Evolutionary conservation across 768 basidiomycete species (phyloP).

Genomic region (Termitomyces sp.): DNA sequence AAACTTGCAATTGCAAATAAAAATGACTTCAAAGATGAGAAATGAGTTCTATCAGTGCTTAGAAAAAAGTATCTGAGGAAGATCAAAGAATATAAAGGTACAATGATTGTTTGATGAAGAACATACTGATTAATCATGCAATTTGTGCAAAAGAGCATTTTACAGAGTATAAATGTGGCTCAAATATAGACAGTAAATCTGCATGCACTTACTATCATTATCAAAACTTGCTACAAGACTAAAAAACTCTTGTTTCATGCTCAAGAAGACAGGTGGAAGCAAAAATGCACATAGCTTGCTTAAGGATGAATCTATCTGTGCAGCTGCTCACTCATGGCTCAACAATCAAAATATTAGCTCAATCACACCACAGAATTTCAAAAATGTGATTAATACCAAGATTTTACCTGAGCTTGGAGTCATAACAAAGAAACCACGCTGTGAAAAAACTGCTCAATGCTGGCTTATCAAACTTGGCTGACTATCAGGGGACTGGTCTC

Average conservation of each 20-base stretch:
- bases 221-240: neutral
- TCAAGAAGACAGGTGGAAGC: neutral
- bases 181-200: neutral
- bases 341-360: neutral
- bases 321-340: neutral
- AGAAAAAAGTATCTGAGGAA: neutral
- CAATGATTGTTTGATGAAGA: neutral
- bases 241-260: neutral
- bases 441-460: constrained; percentile 26
- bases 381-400: constrained; percentile 18
- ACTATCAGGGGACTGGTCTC: too few relatives aligned
- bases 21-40: constrained; percentile 7
- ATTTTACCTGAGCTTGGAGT: constrained; percentile 31
- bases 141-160: neutral
- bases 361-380: constrained; percentile 25
- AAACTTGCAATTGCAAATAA: constrained; percentile 1
- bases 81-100: constrained; percentile 3
- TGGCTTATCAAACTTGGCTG: constrained; percentile 33
- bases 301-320: neutral
- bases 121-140: neutral
- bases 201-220: neutral
- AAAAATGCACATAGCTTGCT: neutral
- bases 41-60: constrained; percentile 4
- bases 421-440: constrained; percentile 18
- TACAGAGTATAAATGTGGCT: neutral